Percentiles rank a stretch among this genome's conserved stretches.
phyloP scores from a whole-genome alignment of 2,329 filamentous ascomycete species.

The Phialophora macrospora region DNA sequence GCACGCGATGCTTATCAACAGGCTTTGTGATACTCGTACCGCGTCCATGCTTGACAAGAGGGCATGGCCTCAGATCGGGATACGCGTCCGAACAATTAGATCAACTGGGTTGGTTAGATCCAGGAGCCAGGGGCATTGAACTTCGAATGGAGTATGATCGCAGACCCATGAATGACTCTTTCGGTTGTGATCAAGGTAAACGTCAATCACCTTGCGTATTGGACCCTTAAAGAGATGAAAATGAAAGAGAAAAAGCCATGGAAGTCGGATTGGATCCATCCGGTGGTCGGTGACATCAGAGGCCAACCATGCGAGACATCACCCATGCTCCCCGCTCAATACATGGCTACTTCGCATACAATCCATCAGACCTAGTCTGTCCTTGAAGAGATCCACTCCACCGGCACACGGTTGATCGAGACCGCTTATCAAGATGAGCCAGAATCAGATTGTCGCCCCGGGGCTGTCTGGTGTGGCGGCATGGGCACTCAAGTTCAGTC shows the following conservation, averaged over 20 bases:
- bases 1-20: too few relatives aligned
- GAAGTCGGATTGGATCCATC: background rate
- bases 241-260: background rate
- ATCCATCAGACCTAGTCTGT: background rate
- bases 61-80: background rate
- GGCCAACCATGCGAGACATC: conserved; percentile 3
- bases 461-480: conserved; percentile 30
- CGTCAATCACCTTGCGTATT: background rate
- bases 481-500: conserved; percentile 34
- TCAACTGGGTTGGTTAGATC: background rate
- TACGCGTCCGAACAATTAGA: background rate
- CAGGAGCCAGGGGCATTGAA: background rate
- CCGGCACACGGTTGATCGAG: background rate
- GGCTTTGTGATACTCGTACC: background rate
- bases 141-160: background rate
- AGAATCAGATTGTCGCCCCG: conserved; percentile 19
- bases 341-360: background rate
- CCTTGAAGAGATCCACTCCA: background rate
- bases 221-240: background rate
- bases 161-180: background rate
- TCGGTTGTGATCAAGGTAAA: background rate
- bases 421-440: conserved; percentile 20
- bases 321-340: background rate
- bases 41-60: background rate
- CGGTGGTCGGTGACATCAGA: conserved; percentile 21